Evolutionary conservation across 495 filamentous ascomycete species (phyloP).

Genomic region (Podospora appendiculata): DNA sequence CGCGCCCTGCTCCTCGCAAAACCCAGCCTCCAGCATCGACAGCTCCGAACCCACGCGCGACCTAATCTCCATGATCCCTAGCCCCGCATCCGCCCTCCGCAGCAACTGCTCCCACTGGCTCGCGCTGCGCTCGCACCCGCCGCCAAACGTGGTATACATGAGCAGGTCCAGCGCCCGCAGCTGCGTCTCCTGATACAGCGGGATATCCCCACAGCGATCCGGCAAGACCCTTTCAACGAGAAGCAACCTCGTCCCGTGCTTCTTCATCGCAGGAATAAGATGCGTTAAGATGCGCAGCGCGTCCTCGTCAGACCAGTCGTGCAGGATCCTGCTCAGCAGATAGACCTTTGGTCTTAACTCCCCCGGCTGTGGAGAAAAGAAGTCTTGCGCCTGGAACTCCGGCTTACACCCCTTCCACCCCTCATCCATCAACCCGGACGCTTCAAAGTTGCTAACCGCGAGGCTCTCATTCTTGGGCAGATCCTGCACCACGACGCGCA

Average conservation of each 20-base stretch:
- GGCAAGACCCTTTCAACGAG: conserved; percentile 5
- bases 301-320: conserved; percentile 6
- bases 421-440: not conserved
- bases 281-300: not conserved
- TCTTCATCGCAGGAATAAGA: not conserved
- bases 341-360: not conserved
- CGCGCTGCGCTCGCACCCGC: not conserved
- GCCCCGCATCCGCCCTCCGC: conserved; percentile 39
- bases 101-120: conserved; percentile 28
- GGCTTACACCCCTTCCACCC: not conserved
- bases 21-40: conserved; percentile 9
- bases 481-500: conserved; percentile 3
- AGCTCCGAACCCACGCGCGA: conserved; percentile 48
- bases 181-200: conserved; percentile 1
- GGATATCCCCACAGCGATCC: not conserved
- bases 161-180: not conserved
- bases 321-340: conserved; percentile 2
- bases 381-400: conserved; percentile 2
- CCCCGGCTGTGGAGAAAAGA: conserved; percentile 1
- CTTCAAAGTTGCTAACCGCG: not conserved
- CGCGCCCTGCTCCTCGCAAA: too few species aligned
- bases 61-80: conserved; percentile 38
- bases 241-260: not conserved
- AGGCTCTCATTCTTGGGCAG: not conserved
- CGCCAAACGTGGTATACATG: conserved; percentile 1